A percentile compares a stretch with the other conserved stretches of the same genome.
Conservation (phyloP, 768 basidiomycete genomes). For the Macrolepiota albuminosa region DNA sequence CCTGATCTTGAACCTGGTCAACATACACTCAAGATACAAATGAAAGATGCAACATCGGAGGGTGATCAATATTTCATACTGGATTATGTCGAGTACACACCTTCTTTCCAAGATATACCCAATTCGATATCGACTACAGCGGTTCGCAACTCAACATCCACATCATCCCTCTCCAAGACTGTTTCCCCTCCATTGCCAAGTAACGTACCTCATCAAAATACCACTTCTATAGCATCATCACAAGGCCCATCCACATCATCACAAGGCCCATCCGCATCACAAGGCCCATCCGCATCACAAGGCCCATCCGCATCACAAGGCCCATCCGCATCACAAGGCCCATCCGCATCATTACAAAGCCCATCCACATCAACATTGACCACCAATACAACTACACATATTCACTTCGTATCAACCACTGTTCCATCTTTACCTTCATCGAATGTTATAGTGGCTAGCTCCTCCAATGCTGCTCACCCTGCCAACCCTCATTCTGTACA, state of each 20-base stretch:
- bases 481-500: neutral
- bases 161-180: neutral
- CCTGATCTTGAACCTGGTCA: neutral
- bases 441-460: neutral
- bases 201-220: neutral
- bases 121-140: neutral
- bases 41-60: neutral
- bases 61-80: neutral
- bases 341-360: too few relatives aligned
- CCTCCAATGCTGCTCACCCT: neutral
- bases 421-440: neutral
- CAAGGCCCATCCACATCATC: neutral
- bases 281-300: too few relatives aligned
- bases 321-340: too few relatives aligned
- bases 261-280: too few relatives aligned
- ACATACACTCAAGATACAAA: neutral
- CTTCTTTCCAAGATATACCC: neutral
- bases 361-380: neutral
- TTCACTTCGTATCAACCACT: neutral
- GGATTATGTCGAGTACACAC: neutral
- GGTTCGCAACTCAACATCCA: neutral
- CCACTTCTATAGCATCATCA: neutral
- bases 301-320: too few relatives aligned
- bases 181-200: neutral
- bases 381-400: neutral